Base-by-base conservation (phyloP, 768 basidiomycete genomes). In the Coprinellus micaceus region DNA sequence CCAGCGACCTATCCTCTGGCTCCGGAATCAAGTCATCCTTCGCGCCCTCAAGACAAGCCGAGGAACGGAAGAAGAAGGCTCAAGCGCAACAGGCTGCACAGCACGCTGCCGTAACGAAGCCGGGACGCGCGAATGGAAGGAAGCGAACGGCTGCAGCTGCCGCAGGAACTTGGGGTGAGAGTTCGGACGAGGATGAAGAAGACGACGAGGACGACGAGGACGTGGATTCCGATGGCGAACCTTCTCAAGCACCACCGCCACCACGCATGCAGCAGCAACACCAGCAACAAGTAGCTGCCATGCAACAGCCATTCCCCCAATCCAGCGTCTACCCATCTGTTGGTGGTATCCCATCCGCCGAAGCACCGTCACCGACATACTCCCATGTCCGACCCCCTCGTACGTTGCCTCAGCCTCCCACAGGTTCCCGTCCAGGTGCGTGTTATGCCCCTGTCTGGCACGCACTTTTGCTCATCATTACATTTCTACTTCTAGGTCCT, bases 1-100 rank as follows among this genome's bases (percentile, higher is more conserved):
- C 56, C 29, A 48, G 47, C 28, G 33, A 45, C 4, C 55, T 51
- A 39, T 28, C 54, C 17, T 30, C 55, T 7, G 45, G 51, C 19
- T 21, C 39, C 1, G 81, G 82, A 53, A 89, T 81, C 72, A 85
- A 84, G 52, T 95, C 94, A 0, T 94, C 95, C 3, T 98, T 98
- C 67, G 90, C 93, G 0, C 87, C 87, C 1, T 91, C 89, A 17
- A 89, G 82, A 64, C 84, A 87, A 60, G 93, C 93, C 37, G 83
- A 84, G 21, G 88, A 98, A 66, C 81, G 96, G 52, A 88, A 89
- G 63, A 89, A 90, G 7, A 91, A 89, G 66, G 79, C 82, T 13
- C 86, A 95, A 65, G 91, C 88, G 11, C 88, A 91, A 61, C 88
- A 92, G 65, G 88, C 83, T 44, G 91, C 91, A 0, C 82, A 87